Evolutionary conservation across 805 yeast species (phyloP).

Genomic region (Candida oleophila): DNA sequence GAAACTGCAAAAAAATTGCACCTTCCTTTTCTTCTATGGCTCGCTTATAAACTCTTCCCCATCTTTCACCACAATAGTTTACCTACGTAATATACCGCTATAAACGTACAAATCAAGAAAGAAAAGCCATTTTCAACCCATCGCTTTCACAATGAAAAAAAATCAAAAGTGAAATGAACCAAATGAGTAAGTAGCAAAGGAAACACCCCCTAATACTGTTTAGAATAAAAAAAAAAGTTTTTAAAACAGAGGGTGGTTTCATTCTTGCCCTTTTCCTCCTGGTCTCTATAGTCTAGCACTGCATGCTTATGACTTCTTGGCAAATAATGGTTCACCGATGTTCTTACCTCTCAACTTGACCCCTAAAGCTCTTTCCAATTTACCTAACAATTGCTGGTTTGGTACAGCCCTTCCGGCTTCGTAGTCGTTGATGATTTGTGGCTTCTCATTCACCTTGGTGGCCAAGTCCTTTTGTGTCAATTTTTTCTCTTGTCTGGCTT

Average conservation of each 20-base stretch:
- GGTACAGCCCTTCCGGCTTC: constrained; percentile 97
- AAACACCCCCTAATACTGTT: no score
- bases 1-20: not conserved
- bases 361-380: constrained; percentile 91
- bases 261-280: no score
- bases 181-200: not conserved
- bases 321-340: constrained; percentile 84
- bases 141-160: no score
- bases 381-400: constrained; percentile 89
- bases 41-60: not conserved
- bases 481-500: constrained; percentile 84
- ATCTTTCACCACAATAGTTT: not conserved
- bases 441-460: constrained; percentile 92
- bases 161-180: not conserved
- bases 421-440: constrained; percentile 91
- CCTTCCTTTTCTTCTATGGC: not conserved
- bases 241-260: no score
- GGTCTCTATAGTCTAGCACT: not conserved
- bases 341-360: constrained; percentile 94
- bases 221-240: no score
- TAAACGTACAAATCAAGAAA: not conserved
- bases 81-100: not conserved
- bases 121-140: not conserved
- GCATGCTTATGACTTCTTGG: constrained; percentile 45
- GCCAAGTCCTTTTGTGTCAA: constrained; percentile 96